Evolutionary conservation across 768 basidiomycete species (phyloP).

Genomic region (Neoboletus subvelutipes): DNA sequence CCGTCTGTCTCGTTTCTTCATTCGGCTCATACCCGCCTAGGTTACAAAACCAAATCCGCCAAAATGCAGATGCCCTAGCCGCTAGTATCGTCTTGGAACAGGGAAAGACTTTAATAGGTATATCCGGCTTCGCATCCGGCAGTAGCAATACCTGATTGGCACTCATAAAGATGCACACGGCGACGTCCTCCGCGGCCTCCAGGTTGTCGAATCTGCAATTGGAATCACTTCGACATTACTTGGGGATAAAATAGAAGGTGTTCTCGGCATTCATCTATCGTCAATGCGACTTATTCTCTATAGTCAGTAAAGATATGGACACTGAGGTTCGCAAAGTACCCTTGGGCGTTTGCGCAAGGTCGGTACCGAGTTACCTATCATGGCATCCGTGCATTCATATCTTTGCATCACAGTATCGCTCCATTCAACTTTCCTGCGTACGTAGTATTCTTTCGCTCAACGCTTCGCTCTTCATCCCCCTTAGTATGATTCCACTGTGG

Average conservation of each 20-base stretch:
- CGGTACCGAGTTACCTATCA: constrained; percentile 3
- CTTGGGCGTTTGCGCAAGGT: constrained; percentile 82
- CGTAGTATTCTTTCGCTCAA: constrained; percentile 23
- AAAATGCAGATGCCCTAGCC: constrained; percentile 84
- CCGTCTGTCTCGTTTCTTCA: not conserved
- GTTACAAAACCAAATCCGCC: constrained; percentile 81
- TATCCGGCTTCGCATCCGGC: constrained; percentile 8
- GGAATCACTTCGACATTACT: constrained; percentile 83
- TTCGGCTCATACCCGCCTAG: constrained; percentile 40
- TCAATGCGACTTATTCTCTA: constrained; percentile 15
- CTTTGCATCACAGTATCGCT: constrained; percentile 49
- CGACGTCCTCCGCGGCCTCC: constrained; percentile 88
- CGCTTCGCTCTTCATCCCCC: constrained; percentile 1
- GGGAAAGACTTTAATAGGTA: constrained; percentile 89
- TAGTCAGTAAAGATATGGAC: constrained; percentile 96
- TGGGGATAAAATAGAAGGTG: constrained; percentile 92
- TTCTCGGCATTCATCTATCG: not conserved
- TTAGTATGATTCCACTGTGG: constrained; percentile 96
- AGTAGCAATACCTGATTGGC: not conserved
- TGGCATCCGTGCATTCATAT: constrained; percentile 1
- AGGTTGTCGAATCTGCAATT: constrained; percentile 80
- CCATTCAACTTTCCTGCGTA: constrained; percentile 93
- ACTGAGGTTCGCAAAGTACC: constrained; percentile 83
- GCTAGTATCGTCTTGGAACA: constrained; percentile 91
- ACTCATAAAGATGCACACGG: constrained; percentile 78